A percentile compares a stretch with the other conserved stretches of the same genome.
These are phyloP conservation scores for Pseudocercospora musae DNA, from an alignment of 2,329 filamentous ascomycete genomes.

Conservation along the genomic window DNA sequence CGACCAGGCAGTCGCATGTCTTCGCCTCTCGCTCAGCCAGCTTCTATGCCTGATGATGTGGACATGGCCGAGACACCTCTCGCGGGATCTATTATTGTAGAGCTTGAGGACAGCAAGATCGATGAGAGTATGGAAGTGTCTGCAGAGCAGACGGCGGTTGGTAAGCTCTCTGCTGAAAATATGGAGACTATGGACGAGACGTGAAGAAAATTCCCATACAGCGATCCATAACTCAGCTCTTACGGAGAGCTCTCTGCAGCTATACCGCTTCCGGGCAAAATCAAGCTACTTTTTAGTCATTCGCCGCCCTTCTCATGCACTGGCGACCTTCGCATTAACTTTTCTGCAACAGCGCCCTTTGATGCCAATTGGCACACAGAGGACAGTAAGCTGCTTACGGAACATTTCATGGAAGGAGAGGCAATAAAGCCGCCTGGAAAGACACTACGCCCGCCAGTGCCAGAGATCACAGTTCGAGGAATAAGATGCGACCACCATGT, in stretches of 20 bases:
- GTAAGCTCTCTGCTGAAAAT: constrained; percentile 20
- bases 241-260: not conserved
- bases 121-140: constrained; percentile 21
- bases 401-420: not conserved
- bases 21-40: constrained; percentile 23
- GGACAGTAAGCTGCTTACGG: not conserved
- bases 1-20: constrained; percentile 23
- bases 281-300: constrained; percentile 8
- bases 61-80: constrained; percentile 28
- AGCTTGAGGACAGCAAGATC: constrained; percentile 14
- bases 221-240: not conserved
- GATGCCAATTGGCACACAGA: not conserved
- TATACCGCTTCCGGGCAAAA: not conserved
- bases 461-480: not conserved
- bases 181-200: constrained; percentile 27
- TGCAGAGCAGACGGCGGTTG: constrained; percentile 12
- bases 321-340: not conserved
- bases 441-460: not conserved
- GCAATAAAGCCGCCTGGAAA: not conserved
- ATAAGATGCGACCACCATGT: not conserved
- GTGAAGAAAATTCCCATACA: not conserved
- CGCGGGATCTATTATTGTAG: constrained; percentile 1
- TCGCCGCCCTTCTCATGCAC: constrained; percentile 14
- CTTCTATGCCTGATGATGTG: constrained; percentile 26
- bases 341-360: not conserved